Percentiles rank a stretch among this genome's conserved stretches.
These are phyloP conservation scores for Russula olivacea DNA, from an alignment of 768 basidiomycete genomes.

Conservation along the genomic window DNA sequence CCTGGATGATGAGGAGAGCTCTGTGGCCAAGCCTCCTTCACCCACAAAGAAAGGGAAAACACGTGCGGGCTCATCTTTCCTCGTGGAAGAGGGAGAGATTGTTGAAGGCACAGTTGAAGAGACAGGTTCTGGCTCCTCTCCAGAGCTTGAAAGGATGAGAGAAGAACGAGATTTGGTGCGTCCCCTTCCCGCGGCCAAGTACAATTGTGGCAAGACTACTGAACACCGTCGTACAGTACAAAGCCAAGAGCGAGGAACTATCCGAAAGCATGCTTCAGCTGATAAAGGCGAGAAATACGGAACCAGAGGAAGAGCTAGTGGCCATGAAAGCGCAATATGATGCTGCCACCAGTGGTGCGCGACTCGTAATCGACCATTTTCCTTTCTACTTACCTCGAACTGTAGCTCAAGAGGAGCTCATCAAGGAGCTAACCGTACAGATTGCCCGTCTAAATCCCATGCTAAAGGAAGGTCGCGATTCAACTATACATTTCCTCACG, in stretches of 20 bases:
- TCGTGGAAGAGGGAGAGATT: not conserved
- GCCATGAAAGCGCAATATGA: slow-evolving; percentile 48
- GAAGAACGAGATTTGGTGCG: slow-evolving; percentile 30
- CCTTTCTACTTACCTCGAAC: slow-evolving; percentile 3
- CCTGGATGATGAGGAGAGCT: slow-evolving; percentile 18
- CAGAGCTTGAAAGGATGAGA: slow-evolving; percentile 25
- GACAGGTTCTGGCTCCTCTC: not conserved
- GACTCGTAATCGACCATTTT: not conserved
- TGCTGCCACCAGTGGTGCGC: slow-evolving; percentile 46
- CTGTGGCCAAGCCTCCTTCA: slow-evolving; percentile 18
- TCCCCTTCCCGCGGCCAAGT: not conserved
- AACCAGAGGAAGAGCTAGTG: slow-evolving; percentile 52
- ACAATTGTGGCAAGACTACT: not conserved
- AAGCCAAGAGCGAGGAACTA: slow-evolving; percentile 34
- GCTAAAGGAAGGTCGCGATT: slow-evolving; percentile 42
- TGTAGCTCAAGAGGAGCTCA: slow-evolving; percentile 53
- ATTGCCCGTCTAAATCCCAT: slow-evolving; percentile 52
- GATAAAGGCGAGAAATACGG: slow-evolving; percentile 53
- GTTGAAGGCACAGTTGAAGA: not conserved
- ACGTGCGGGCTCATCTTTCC: not conserved
- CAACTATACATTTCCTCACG: slow-evolving; percentile 60
- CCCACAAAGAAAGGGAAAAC: slow-evolving; percentile 14
- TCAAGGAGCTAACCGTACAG: slow-evolving; percentile 50
- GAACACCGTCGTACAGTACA: slow-evolving; percentile 8
- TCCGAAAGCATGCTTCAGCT: slow-evolving; percentile 54